Conservation (phyloP, 2,329 filamentous ascomycete genomes). For the Alternaria hordeiaustralica region DNA sequence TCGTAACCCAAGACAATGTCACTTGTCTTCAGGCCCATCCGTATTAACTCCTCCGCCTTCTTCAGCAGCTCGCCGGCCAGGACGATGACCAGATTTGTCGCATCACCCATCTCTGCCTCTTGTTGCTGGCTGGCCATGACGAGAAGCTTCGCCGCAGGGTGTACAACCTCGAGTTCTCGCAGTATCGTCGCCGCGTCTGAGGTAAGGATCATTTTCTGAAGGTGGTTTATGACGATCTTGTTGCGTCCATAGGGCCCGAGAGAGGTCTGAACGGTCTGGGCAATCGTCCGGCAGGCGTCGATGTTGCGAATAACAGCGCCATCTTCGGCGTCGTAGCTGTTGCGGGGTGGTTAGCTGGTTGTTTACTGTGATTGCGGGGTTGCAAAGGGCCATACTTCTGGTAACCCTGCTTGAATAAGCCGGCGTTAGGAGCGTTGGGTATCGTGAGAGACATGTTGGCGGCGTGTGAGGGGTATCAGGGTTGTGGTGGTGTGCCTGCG, state of each 20-base stretch:
- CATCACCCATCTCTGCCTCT: constrained; percentile 98
- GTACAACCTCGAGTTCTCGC: constrained; percentile 95
- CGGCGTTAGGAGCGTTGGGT: constrained; percentile 88
- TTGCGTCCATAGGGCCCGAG: constrained; percentile 97
- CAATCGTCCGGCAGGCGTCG: constrained; percentile 95
- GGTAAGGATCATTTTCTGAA: constrained; percentile 99
- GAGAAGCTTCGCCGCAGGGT: constrained; percentile 94
- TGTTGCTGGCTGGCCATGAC: constrained; percentile 99
- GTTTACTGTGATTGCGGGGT: constrained; percentile 23
- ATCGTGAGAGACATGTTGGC: constrained; percentile 90
- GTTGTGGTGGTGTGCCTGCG: constrained; percentile 31
- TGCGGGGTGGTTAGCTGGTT: constrained; percentile 44
- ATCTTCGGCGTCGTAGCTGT: constrained; percentile 98
- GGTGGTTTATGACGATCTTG: constrained; percentile 99
- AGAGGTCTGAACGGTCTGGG: constrained; percentile 95
- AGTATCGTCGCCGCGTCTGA: constrained; percentile 98
- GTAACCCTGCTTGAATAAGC: constrained; percentile 95
- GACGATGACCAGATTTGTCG: constrained; percentile 95
- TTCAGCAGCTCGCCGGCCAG: constrained; percentile 92
- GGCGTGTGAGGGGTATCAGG: constrained; percentile 38
- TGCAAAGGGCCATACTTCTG: constrained; percentile 72
- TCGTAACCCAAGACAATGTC: constrained; percentile 97
- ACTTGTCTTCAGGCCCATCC: constrained; percentile 97
- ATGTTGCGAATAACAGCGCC: constrained; percentile 98
- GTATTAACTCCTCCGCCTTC: constrained; percentile 95